Conservation (phyloP, 192 early-diverging fungal species). For the Piromyces finnis region DNA sequence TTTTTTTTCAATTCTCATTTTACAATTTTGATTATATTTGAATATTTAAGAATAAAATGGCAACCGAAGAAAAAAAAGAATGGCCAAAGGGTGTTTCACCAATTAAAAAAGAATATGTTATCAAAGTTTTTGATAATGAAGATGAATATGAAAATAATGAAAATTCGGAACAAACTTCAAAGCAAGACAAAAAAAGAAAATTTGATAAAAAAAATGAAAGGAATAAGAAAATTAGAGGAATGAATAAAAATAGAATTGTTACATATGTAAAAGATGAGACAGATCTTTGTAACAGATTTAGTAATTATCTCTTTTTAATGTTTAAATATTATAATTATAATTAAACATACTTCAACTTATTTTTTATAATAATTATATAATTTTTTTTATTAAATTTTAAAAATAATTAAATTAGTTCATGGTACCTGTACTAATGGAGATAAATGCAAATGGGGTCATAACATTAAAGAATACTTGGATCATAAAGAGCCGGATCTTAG, state of each 20-base stretch:
- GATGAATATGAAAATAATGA: not conserved
- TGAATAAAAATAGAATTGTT: not conserved
- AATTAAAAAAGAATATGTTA: not conserved
- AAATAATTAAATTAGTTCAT: not conserved
- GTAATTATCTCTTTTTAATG: not conserved
- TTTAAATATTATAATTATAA: too few species aligned
- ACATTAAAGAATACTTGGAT: slow-evolving; percentile 48
- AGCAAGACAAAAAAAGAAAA: not conserved
- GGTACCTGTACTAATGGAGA: not conserved
- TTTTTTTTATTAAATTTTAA: too few species aligned
- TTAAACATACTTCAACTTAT: too few species aligned
- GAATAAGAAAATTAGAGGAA: not conserved
- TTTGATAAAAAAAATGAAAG: not conserved
- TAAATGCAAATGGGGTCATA: slow-evolving; percentile 25
- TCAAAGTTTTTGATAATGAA: not conserved
- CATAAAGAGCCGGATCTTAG: slow-evolving; percentile 64
- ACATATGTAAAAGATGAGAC: not conserved
- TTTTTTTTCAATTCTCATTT: too few species aligned
- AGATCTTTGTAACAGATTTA: not conserved
- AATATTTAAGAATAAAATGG: not conserved
- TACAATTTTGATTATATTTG: too few species aligned
- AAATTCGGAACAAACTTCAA: not conserved
- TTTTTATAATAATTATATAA: too few species aligned
- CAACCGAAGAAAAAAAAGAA: not conserved
- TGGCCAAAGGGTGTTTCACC: not conserved